Evolutionary conservation across 306 rosid genomes (phyloP).

Genomic region (Coriaria nepalensis): DNA sequence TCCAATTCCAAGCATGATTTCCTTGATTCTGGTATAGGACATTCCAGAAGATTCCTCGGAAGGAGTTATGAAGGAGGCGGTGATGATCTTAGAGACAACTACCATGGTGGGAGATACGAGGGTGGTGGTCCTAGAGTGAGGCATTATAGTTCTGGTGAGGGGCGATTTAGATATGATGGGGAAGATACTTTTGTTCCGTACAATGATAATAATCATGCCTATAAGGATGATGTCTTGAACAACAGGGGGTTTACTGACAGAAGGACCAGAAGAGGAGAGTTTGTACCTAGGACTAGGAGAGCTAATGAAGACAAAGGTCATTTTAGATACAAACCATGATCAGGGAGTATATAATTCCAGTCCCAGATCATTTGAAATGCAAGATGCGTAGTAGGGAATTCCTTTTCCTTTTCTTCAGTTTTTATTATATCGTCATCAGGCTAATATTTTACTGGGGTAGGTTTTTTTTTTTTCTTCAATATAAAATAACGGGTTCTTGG

Average conservation of each 20-base stretch:
- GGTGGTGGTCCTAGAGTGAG: conserved; percentile 7
- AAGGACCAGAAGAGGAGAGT: conserved; percentile 11
- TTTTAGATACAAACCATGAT: conserved; percentile 7
- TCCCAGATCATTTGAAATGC: conserved; percentile 1
- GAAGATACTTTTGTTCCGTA: conserved; percentile 16
- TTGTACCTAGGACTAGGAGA: background rate
- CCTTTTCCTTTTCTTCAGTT: background rate
- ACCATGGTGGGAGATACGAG: conserved; percentile 12
- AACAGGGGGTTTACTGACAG: conserved; percentile 3
- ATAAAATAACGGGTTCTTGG: too few species aligned
- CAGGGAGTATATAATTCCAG: background rate
- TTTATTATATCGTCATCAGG: background rate
- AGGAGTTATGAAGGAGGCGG: conserved; percentile 11
- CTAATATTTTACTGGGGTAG: background rate
- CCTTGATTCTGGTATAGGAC: conserved; percentile 11
- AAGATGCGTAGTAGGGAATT: background rate
- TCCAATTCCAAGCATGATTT: conserved; percentile 18
- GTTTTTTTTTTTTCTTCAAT: too few species aligned
- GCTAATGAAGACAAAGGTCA: conserved; percentile 11
- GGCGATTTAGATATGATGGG: conserved; percentile 16
- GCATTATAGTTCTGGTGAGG: conserved; percentile 17
- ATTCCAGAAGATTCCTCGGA: conserved; percentile 15
- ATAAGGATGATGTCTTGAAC: background rate
- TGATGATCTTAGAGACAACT: conserved; percentile 20
- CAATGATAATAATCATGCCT: conserved; percentile 10